A percentile compares a stretch with the other conserved stretches of the same genome.
phyloP scores from a whole-genome alignment of 129 eudicot genomes.

The Cynara cardunculus region DNA sequence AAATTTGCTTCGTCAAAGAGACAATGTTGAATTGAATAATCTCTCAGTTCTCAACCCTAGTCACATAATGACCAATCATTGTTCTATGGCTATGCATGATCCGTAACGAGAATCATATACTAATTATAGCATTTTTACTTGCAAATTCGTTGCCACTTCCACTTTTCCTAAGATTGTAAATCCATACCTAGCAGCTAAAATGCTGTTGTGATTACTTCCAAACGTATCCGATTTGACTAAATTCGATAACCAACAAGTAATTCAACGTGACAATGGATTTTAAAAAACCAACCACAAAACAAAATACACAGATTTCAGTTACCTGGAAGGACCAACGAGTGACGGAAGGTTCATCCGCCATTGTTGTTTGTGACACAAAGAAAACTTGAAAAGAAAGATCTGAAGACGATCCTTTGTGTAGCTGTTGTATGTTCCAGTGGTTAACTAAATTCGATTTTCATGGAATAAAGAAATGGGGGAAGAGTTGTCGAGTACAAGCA shows the following conservation, averaged over 20 bases:
- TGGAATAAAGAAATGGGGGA: not conserved
- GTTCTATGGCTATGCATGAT: not conserved
- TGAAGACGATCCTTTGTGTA: not conserved
- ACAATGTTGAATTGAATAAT: not conserved
- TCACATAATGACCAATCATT: not conserved
- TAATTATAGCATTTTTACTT: not conserved
- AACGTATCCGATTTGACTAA: not conserved
- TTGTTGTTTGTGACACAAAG: conserved; percentile 21
- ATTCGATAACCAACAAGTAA: not conserved
- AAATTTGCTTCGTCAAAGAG: not conserved
- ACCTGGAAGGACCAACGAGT: conserved; percentile 90
- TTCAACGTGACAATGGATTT: not conserved
- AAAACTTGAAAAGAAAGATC: conserved; percentile 20
- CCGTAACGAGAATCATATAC: not conserved
- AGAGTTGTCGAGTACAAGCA: conserved; percentile 20
- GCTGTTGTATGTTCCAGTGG: not conserved
- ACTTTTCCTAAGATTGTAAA: not conserved
- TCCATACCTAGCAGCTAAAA: not conserved
- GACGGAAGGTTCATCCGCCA: conserved; percentile 68
- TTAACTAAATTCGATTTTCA: not conserved
- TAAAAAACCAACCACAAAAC: not conserved
- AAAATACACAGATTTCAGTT: not conserved
- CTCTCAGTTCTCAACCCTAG: conserved; percentile 15
- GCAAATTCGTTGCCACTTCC: not conserved
- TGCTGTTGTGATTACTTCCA: not conserved